phyloP scores from a whole-genome alignment of 2,329 filamentous ascomycete species.

The Didymella sp. region DNA sequence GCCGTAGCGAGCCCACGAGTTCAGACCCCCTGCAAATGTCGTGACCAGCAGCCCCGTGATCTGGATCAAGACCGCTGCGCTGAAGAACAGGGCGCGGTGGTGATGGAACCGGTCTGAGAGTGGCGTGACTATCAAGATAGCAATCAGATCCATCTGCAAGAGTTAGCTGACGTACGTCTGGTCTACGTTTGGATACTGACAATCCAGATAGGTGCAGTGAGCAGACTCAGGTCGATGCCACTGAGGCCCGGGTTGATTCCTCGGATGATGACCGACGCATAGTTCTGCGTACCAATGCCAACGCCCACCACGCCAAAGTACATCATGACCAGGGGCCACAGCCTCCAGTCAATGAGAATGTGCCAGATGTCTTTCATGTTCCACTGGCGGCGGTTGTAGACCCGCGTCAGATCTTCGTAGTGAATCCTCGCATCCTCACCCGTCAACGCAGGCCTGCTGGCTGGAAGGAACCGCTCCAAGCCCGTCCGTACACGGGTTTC shows the following conservation, averaged over 20 bases:
- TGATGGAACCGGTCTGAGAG: constrained; percentile 86
- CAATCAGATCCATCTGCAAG: constrained; percentile 79
- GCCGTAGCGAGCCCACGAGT: constrained; percentile 84
- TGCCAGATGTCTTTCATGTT: constrained; percentile 70
- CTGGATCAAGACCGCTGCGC: constrained; percentile 75
- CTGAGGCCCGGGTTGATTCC: constrained; percentile 77
- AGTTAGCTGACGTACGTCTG: constrained; percentile 14
- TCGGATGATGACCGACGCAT: constrained; percentile 84
- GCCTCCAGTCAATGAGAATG: constrained; percentile 82
- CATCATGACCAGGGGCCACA: constrained; percentile 88
- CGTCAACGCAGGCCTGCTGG: constrained; percentile 71
- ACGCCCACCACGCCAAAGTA: constrained; percentile 95
- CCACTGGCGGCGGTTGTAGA: constrained; percentile 80
- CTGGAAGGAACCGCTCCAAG: constrained; percentile 70
- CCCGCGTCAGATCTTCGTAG: constrained; percentile 80
- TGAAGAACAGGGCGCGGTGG: constrained; percentile 82
- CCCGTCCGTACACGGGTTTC: constrained; percentile 60
- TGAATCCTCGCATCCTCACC: constrained; percentile 82
- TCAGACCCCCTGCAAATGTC: constrained; percentile 71
- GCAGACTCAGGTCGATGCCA: constrained; percentile 76
- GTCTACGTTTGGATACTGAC: constrained; percentile 57
- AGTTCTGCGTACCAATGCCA: constrained; percentile 87
- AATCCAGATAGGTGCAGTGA: constrained; percentile 93
- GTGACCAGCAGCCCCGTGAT: constrained; percentile 81
- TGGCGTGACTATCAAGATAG: constrained; percentile 84